A percentile compares a stretch with the other conserved stretches of the same genome.
Evolutionary conservation across 495 filamentous ascomycete genomes (phyloP).

Genomic region (Poronia punctata): DNA sequence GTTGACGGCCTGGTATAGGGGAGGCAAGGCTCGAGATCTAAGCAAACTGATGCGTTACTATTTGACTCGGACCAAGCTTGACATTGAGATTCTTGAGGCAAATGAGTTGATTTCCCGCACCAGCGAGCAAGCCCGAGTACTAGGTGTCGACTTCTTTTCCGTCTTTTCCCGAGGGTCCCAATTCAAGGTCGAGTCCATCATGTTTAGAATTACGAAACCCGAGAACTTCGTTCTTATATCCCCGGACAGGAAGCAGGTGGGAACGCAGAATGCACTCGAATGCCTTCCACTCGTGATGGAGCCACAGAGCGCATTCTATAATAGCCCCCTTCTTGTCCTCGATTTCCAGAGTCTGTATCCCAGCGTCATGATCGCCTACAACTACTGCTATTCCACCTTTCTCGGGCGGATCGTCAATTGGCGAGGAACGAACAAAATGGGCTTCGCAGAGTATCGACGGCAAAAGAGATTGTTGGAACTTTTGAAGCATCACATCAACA

Average conservation of each 20-base stretch:
- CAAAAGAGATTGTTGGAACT: constrained; percentile 68
- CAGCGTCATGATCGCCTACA: constrained; percentile 98
- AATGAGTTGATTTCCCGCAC: constrained; percentile 86
- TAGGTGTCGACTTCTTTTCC: constrained; percentile 93
- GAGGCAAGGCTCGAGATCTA: constrained; percentile 58
- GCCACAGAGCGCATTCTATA: constrained; percentile 91
- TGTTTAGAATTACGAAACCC: constrained; percentile 97
- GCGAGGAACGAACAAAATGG: constrained; percentile 92
- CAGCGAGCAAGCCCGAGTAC: constrained; percentile 87
- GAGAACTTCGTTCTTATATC: constrained; percentile 90
- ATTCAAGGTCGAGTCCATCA: constrained; percentile 96
- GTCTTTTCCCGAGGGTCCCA: constrained; percentile 92
- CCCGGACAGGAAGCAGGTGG: constrained; percentile 85
- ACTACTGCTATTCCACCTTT: constrained; percentile 98
- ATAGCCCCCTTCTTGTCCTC: constrained; percentile 78
- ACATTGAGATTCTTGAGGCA: constrained; percentile 84
- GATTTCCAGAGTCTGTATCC: constrained; percentile 97
- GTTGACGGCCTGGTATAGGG: constrained; percentile 75
- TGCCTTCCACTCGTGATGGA: constrained; percentile 97
- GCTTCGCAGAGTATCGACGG: constrained; percentile 77
- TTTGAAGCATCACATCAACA: constrained; percentile 80
- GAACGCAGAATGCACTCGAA: constrained; percentile 88
- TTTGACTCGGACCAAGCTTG: constrained; percentile 64
- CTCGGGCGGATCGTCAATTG: constrained; percentile 77
- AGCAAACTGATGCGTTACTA: constrained; percentile 75